Base-by-base conservation (phyloP, 2,329 filamentous ascomycete species). In the Xylariaceae sp. region DNA sequence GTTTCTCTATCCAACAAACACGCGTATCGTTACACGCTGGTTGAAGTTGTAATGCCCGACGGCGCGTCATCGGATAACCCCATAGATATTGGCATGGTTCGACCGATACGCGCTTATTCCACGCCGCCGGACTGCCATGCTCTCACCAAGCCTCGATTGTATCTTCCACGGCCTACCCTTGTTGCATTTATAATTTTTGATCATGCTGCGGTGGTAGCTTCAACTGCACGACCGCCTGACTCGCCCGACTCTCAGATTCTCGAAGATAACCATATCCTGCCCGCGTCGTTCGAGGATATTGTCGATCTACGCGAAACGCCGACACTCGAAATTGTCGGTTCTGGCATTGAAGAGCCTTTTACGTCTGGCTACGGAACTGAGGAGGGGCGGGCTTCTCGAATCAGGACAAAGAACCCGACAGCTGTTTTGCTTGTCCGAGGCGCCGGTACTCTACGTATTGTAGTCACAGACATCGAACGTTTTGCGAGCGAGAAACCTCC, bases 171-270 rank as follows among this genome's bases (percentile, higher is more conserved):
- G 48, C 89, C 91, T 16, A 87, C 86, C 9, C 82, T 95, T 41
- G 89, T 93, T 20, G 92, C 91, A 6, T 96, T 93, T 69, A 74
- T 95, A 40, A 81, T 93, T 1, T 92, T 97, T 64, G 88, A 89
- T 54, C 85, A 88, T 60, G 90, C 91, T 3, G 81, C 95, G 21
- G 83, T 95, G 19, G 76, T 98, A 21, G 81, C 89, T 7, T 96
- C 92, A 0, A 82, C 96, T 46, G 81, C 83, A 2, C 81, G 81
- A 48, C 79, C 83, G 1, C 84, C 86, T 14, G 86, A 90, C 43
- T 88, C 87, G 2, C 90, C 91, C 7, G 89, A 92, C 48, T 84
- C 85, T 1, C 92, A 96, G 69, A 79, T 96, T 2, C 82, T 89
- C 60, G 77, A 83, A 52, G 87, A 90, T 52, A 87, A 81, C 40